Conservation (phyloP, 179 eudicot species). For the Silene noctiflora region DNA sequence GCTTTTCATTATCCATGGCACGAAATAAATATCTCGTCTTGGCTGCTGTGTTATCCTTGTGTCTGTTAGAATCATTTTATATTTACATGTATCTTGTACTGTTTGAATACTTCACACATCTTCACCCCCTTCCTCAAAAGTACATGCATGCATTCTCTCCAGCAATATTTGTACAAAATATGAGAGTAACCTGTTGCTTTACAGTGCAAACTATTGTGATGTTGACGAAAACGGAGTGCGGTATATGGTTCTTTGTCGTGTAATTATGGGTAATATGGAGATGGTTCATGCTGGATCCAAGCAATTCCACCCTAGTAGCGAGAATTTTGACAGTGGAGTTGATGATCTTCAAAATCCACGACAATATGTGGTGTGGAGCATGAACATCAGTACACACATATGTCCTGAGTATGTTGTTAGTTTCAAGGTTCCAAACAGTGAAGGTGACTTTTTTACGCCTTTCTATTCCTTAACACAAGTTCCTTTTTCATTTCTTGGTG, state of each 20-base stretch:
- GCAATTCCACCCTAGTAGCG: constrained; percentile 85
- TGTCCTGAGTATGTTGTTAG: constrained; percentile 76
- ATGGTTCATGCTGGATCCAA: constrained; percentile 67
- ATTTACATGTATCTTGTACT: no score
- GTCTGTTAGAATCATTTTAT: no score
- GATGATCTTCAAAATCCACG: constrained; percentile 77
- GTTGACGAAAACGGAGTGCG: constrained; percentile 93
- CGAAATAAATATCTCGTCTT: no score
- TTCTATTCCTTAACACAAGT: constrained; percentile 5
- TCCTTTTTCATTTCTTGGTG: neutral
- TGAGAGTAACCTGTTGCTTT: constrained; percentile 29
- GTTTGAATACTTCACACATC: neutral
- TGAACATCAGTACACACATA: constrained; percentile 79
- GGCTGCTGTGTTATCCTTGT: no score
- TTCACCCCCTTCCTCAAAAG: neutral
- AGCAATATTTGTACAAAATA: constrained; percentile 7
- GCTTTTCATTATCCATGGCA: no score
- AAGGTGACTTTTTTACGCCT: constrained; percentile 55
- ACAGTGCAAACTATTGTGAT: constrained; percentile 75
- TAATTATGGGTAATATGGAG: constrained; percentile 93
- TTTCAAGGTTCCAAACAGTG: constrained; percentile 62
- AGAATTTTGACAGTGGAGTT: constrained; percentile 82
- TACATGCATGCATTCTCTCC: neutral
- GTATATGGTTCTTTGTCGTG: constrained; percentile 83
- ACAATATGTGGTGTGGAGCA: constrained; percentile 74